These are phyloP conservation scores for Aspergillus flavus DNA, from an alignment of 2,329 filamentous ascomycete species.

Conservation along the genomic window DNA sequence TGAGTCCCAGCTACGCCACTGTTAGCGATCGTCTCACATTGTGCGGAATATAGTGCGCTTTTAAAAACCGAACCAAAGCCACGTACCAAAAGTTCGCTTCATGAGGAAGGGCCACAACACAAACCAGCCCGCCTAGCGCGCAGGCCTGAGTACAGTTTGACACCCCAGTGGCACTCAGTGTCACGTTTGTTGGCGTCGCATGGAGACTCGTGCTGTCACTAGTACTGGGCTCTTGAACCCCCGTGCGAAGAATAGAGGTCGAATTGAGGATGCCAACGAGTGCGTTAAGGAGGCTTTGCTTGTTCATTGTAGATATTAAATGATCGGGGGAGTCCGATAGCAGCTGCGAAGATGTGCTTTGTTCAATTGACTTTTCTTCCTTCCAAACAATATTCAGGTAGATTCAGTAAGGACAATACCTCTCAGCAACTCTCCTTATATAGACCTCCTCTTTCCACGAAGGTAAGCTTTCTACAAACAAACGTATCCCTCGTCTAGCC, in stretches of 20 bases:
- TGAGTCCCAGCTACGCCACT: slow-evolving; percentile 17
- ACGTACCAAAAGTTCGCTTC: slow-evolving; percentile 32
- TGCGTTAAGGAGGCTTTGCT: background rate
- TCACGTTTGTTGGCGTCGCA: background rate
- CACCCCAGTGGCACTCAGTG: background rate
- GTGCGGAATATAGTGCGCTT: background rate
- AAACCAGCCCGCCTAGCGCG: slow-evolving; percentile 27
- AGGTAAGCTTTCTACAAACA: background rate
- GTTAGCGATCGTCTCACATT: background rate
- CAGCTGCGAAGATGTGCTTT: background rate
- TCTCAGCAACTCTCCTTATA: background rate
- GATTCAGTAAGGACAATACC: background rate
- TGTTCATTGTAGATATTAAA: background rate
- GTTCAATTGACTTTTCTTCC: background rate
- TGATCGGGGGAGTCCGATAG: too few relatives aligned
- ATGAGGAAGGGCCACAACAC: slow-evolving; percentile 26
- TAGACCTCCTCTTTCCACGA: background rate
- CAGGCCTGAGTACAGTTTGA: slow-evolving; percentile 26
- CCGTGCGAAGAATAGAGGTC: background rate
- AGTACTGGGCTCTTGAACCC: background rate
- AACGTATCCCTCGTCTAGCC: background rate
- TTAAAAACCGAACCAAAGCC: background rate
- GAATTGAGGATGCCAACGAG: background rate
- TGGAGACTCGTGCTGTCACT: background rate
- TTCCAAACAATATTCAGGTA: background rate